Conservation (phyloP, 2,329 filamentous ascomycete species). For the Fusarium cyanostomum region DNA sequence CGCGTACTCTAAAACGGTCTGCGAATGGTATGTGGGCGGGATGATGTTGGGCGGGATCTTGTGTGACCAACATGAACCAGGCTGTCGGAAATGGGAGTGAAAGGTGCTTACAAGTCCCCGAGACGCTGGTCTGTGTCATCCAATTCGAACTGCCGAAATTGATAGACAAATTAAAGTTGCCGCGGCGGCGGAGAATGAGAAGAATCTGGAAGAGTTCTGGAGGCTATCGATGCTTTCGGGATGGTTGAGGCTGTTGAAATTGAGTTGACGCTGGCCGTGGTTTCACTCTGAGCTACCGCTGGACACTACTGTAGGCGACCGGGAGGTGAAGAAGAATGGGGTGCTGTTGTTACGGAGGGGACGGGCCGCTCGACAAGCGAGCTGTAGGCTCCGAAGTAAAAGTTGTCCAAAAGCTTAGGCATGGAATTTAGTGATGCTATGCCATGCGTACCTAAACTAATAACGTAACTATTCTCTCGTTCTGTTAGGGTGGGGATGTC, state of each 20-base stretch:
- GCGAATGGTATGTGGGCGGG: slow-evolving; percentile 5
- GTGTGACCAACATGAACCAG: slow-evolving; percentile 23
- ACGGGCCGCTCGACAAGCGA: slow-evolving; percentile 6
- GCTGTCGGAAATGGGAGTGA: slow-evolving; percentile 18
- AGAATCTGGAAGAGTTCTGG: background rate
- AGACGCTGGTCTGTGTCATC: too few species aligned
- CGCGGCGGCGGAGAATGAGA: background rate
- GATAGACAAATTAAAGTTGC: background rate
- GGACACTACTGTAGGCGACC: too few species aligned
- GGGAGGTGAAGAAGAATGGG: too few species aligned
- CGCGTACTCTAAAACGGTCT: too few species aligned
- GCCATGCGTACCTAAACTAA: too few species aligned
- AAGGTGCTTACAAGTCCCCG: too few species aligned
- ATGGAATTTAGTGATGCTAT: too few species aligned
- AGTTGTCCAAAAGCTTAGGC: background rate
- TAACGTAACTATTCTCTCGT: background rate
- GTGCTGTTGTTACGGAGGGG: background rate
- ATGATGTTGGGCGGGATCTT: slow-evolving; percentile 6
- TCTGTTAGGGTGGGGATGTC: background rate
- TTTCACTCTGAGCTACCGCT: background rate
- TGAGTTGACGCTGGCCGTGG: background rate
- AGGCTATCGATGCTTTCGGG: background rate
- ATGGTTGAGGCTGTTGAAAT: background rate
- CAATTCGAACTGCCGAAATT: slow-evolving; percentile 1
- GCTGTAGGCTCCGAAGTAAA: background rate